Base-by-base conservation (phyloP, 345 rosid species). In the Microcos paniculata region DNA sequence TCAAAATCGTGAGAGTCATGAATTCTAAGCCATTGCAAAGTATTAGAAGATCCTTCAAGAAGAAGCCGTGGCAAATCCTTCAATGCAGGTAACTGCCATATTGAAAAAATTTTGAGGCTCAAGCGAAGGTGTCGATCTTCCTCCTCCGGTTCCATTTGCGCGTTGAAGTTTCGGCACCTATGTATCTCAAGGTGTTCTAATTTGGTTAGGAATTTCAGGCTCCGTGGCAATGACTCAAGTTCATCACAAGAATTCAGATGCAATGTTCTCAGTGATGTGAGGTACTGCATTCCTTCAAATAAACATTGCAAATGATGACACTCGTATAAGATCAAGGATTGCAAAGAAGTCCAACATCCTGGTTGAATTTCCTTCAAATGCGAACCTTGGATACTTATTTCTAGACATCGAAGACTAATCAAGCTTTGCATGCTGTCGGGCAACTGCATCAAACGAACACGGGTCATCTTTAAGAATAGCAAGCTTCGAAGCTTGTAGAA, bases 81-180 rank as follows among this genome's bases (percentile, higher is more conserved):
- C n/a, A 24, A 4, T 0, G 8, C 55, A 3, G 11, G 14, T 26
- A 6, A 3, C 0, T 0, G 0, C 28, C 1, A 3, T 24, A 51
- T 0, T 51, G 21, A 4, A 8, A 51, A 51, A 57, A 18, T 57
- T 24, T 56, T 23, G 9, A 55, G 59, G 15, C 23, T 52, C 24
- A 52, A 52, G 24, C 3, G 61, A 56, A 56, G 35, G 33, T 26
- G 33, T 26, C 26, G 16, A 16, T 56, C 62, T 24, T 35, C 40
- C 1, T 35, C 40, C 6, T 35, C 33, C 1, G 2, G 33, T 57
- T 57, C 62, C 18, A 24, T 57, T 1, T 1, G 0, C 1, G 24
- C 3, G 12, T 11, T 7, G 21, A 49, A 2, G 18, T 0, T 19
- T 2, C 3, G 6, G 1, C 53, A 49, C 5, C n/a, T 1, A 16